Evolutionary conservation across 306 rosid genomes (phyloP).

Genomic region (Fagus sylvatica): DNA sequence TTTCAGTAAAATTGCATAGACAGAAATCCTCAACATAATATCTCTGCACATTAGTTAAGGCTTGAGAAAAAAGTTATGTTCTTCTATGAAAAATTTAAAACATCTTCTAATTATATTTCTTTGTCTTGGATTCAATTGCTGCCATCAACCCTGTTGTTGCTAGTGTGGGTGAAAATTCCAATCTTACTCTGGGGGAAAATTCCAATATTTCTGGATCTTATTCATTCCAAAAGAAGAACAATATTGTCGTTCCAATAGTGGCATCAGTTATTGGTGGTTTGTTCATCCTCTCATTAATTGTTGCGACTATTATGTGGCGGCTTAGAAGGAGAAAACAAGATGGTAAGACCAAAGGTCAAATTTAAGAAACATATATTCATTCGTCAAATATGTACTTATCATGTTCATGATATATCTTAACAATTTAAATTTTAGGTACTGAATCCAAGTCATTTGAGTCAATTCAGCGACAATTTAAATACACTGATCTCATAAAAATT

Average conservation of each 20-base stretch:
- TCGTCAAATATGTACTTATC: background rate
- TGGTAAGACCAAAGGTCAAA: constrained; percentile 2
- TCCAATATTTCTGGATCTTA: constrained; percentile 37
- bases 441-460: constrained; percentile 35
- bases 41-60: no score
- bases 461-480: constrained; percentile 46
- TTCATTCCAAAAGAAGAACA: constrained; percentile 39
- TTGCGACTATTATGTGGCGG: constrained; percentile 15
- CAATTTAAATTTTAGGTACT: constrained; percentile 11
- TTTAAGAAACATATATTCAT: background rate
- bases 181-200: constrained; percentile 40
- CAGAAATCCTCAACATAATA: no score
- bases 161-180: no score
- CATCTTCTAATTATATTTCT: no score
- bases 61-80: no score
- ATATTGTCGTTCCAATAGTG: constrained; percentile 39
- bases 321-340: constrained; percentile 23
- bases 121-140: no score
- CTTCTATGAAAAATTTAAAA: no score
- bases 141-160: no score
- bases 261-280: constrained; percentile 54
- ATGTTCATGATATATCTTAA: constrained; percentile 3
- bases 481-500: constrained; percentile 41
- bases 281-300: constrained; percentile 24
- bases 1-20: no score